phyloP scores from a whole-genome alignment of 352 stramenopile genomes.

The Globisporangium polare region DNA sequence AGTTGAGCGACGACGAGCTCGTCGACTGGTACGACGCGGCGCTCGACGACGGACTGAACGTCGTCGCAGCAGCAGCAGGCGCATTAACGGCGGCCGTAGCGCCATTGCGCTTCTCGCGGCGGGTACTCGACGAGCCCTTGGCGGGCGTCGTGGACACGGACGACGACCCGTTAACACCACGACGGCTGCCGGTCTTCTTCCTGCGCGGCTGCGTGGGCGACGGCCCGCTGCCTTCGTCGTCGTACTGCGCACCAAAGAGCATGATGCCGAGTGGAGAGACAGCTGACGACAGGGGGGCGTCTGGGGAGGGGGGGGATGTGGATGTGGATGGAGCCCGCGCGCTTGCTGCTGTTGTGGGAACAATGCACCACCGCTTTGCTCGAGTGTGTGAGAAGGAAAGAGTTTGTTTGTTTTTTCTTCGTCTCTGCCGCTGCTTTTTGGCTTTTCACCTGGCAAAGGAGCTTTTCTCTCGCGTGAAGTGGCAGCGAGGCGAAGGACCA shows the following conservation, averaged over 20 bases:
- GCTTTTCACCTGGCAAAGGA: neutral
- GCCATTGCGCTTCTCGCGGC: conserved; percentile 7
- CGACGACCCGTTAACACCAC: neutral
- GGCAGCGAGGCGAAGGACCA: neutral
- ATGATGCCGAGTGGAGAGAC: conserved; percentile 19
- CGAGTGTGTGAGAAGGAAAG: conserved; percentile 2
- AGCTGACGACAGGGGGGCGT: neutral
- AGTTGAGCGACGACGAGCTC: conserved; percentile 20
- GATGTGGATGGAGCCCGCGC: neutral
- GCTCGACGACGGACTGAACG: conserved; percentile 16
- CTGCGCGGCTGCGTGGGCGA: conserved; percentile 27
- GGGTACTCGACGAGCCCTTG: neutral
- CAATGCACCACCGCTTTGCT: neutral
- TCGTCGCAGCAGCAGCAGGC: neutral
- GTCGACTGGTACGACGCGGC: conserved; percentile 19
- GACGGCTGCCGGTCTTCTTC: conserved; percentile 21
- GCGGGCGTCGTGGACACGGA: conserved; percentile 3
- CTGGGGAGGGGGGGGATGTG: too few relatives aligned
- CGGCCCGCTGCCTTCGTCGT: conserved; percentile 36
- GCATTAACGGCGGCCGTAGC: too few relatives aligned
- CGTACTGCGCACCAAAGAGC: conserved; percentile 52
- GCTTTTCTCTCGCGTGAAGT: neutral
- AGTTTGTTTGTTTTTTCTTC: neutral
- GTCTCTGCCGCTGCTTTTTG: neutral
- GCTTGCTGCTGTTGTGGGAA: neutral